These are phyloP conservation scores for Nicotiana obtusifolia DNA, from an alignment of 257 asterid species.

Conservation along the genomic window DNA sequence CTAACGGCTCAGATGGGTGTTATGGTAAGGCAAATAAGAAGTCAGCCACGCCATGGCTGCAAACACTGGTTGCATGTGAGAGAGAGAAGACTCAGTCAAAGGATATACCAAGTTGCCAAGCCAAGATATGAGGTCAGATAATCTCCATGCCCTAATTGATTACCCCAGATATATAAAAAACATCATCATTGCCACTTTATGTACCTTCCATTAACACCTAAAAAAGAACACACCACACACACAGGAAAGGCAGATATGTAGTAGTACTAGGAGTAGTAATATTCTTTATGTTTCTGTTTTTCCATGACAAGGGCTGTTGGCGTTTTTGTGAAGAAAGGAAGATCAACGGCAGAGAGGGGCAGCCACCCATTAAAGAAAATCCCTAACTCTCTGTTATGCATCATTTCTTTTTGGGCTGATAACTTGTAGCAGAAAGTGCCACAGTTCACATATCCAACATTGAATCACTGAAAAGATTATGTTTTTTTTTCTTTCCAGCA, in stretches of 20 bases:
- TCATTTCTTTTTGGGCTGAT: not conserved
- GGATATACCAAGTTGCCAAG: constrained; percentile 8
- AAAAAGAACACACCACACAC: no score
- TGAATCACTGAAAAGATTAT: no score
- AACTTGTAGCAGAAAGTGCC: no score
- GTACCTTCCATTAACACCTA: not conserved
- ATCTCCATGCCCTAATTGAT: not conserved
- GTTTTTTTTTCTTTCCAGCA: not conserved
- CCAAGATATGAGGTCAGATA: constrained; percentile 18
- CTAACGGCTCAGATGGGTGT: constrained; percentile 14
- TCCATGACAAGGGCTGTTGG: constrained; percentile 10
- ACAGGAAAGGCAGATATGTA: no score
- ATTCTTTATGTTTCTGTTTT: constrained; percentile 8
- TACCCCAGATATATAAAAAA: not conserved
- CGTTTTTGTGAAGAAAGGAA: not conserved
- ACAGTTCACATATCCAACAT: no score
- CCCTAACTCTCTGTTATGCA: constrained; percentile 8
- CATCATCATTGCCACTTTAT: not conserved
- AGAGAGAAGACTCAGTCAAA: no score
- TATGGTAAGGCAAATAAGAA: not conserved
- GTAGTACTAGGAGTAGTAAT: no score
- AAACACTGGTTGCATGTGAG: constrained; percentile 13
- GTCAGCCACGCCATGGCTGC: constrained; percentile 33
- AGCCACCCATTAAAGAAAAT: constrained; percentile 23
- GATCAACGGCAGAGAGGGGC: constrained; percentile 31